phyloP scores from a whole-genome alignment of 768 basidiomycete species.

The Tricholoma sp. region DNA sequence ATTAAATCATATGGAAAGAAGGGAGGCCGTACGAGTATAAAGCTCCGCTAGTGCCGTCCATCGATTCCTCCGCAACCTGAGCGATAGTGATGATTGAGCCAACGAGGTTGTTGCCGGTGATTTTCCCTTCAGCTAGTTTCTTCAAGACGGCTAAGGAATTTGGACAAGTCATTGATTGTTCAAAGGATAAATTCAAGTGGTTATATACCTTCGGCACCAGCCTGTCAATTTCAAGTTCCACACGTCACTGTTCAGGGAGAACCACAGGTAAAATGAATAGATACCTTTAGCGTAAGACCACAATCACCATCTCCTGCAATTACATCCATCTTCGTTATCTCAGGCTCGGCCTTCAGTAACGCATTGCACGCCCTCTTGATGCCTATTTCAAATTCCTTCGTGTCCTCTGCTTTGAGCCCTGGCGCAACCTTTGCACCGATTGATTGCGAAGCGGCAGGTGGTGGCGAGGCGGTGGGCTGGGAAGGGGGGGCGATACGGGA shows the following conservation, averaged over 20 bases:
- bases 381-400: slow-evolving; percentile 45
- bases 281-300: slow-evolving; percentile 47
- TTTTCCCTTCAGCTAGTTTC: slow-evolving; percentile 46
- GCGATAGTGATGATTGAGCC: slow-evolving; percentile 63
- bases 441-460: background rate
- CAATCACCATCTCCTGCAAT: slow-evolving; percentile 87
- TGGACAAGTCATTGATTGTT: background rate
- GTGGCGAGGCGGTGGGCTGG: background rate
- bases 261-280: background rate
- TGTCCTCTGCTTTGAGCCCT: slow-evolving; percentile 31
- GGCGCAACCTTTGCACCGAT: background rate
- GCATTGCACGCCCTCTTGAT: slow-evolving; percentile 58
- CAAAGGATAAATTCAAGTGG: too few species aligned
- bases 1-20: background rate
- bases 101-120: slow-evolving; percentile 62
- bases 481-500: slow-evolving; percentile 37
- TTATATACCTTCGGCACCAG: slow-evolving; percentile 53
- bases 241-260: background rate
- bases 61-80: slow-evolving; percentile 70
- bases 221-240: slow-evolving; percentile 23
- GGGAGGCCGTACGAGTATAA: slow-evolving; percentile 65
- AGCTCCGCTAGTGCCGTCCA: slow-evolving; percentile 92
- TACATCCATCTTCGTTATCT: slow-evolving; percentile 87
- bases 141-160: slow-evolving; percentile 50
- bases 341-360: slow-evolving; percentile 74